Evolutionary conservation across 345 rosid genomes (phyloP).

Genomic region (Rhodomyrtus tomentosa): DNA sequence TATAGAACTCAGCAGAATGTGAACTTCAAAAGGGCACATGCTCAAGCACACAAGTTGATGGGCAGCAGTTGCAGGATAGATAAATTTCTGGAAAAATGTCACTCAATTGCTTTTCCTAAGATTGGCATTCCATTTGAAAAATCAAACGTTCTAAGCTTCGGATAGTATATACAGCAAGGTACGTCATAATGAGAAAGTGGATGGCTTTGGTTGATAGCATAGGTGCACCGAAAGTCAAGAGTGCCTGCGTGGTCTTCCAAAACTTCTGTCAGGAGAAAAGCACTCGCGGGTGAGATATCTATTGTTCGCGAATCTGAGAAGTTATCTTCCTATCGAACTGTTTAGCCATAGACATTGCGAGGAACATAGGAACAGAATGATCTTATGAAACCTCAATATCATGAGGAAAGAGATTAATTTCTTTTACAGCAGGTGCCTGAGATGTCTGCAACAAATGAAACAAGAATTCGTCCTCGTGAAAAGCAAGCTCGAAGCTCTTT

Average conservation of each 20-base stretch:
- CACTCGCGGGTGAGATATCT: constrained; percentile 43
- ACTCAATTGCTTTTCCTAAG: not conserved
- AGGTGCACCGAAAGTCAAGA: constrained; percentile 78
- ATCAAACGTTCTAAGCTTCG: not conserved
- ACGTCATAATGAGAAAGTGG: not conserved
- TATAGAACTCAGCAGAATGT: constrained; percentile 57
- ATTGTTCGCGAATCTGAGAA: not conserved
- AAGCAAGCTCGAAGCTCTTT: constrained; percentile 64
- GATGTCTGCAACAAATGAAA: constrained; percentile 73
- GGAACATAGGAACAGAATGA: not conserved
- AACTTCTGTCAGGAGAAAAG: constrained; percentile 62
- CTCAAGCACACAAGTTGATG: constrained; percentile 83
- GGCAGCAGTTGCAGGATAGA: constrained; percentile 87
- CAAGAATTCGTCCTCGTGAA: constrained; percentile 62
- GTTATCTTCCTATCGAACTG: not conserved
- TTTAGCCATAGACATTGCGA: not conserved
- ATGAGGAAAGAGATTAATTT: not conserved
- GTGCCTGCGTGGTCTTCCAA: constrained; percentile 67
- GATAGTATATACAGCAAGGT: not conserved
- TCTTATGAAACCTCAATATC: not conserved
- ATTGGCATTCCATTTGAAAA: not conserved
- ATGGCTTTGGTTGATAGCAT: constrained; percentile 42
- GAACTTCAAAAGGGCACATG: constrained; percentile 76
- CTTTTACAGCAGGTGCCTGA: constrained; percentile 45
- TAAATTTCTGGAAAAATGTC: not conserved